Base-by-base conservation (phyloP, 2,329 filamentous ascomycete genomes). In the Colletotrichum chrysophilum region DNA sequence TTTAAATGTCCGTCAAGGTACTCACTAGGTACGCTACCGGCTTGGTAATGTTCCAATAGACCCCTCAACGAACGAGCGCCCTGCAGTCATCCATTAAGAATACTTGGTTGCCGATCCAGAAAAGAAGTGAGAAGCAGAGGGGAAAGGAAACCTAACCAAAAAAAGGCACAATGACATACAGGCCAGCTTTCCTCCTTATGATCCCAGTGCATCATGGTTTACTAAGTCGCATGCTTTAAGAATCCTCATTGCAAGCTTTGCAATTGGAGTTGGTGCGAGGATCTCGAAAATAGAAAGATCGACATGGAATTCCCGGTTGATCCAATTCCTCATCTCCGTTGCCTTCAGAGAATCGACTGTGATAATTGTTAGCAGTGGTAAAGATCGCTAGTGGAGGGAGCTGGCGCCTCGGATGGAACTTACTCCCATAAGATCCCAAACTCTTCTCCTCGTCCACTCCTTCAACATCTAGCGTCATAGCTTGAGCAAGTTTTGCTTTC, bases 401-500 rank as follows among this genome's bases (percentile, higher is more conserved):
- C 26, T 28, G 38, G 18, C 9, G 38, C 18, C 38, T 48, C 38
- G 18, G 38, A n/a, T 32, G 26, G 21, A 18, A 69, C 55, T 28
- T 30, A 69, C 66, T 60, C 4, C 80, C 80, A 7, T 80, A 79
- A 2, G 64, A 36, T 3, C 76, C 75, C 1, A 79, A 30, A 1
- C 79, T 67, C 32, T 73, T 77, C n/a, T 66, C 70, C 2, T 60
- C 9, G 5, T 80, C 80, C 3, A 82, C 60, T 2, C 80, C 78
- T 0, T 76, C 78, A 4, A 36, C 3, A 21, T 69, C 55, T 7
- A 78, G 43, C 16, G 66, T 52, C 61, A 69, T 64, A 13, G 61
- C 32, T 34, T 70, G 64, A 6, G 62, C 61, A 18, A 75, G 18
- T 83, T 88, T 86, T 48, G 78, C 73, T 14, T 82, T 79, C 13